Base-by-base conservation (phyloP, 495 filamentous ascomycete genomes). In the Hypoxylon trugodes region DNA sequence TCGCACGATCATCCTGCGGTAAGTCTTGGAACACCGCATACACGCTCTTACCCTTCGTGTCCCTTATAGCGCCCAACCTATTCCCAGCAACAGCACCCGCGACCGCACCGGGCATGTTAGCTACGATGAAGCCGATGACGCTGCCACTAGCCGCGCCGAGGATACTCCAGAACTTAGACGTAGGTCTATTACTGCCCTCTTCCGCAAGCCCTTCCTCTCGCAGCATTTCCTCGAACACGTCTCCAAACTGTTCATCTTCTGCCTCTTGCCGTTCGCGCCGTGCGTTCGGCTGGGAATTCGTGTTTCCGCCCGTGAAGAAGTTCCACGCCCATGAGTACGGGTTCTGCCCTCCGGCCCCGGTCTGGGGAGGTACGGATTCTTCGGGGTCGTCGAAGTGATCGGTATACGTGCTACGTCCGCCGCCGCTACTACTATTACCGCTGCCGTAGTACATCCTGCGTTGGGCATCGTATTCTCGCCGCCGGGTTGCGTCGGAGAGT, bases 191-290 rank as follows among this genome's bases (percentile, higher is more conserved):
- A 35, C 68, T 77, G 5, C 66, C 72, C 15, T 84, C 82, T 52
- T 87, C 86, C 0, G 89, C 88, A 74, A 98, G 82, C 0, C 94
- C 95, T 71, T 97, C 90, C 66, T 98, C 95, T 28, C 90, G 85
- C 74, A 98, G 76, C 95, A 98, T 98, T 82, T 98, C 95, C 81
- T 98, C 96, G 70, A 98, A 98, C 2, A 92, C 89, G 59, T 86
- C 84, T 15, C 88, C 92, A 71, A 98, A 98, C 76, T 98, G 95
- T 58, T 87, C 86, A 40, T 86, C 82, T 62, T 87, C 82, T 67
- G 86, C 76, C 55, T 69, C 68, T 54, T 71, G 72, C 6, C 78
- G 67, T 25, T 54, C 61, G 12, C 68, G 45, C 36, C 59, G 61
- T 15, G 71, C 54, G 35, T 50, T 42, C 2, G 15, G 47, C 45